Percentiles rank a stretch among this genome's conserved stretches.
Evolutionary conservation across 1,139 yeast genomes (phyloP).

Genomic region (Kodamaea derodonti): DNA sequence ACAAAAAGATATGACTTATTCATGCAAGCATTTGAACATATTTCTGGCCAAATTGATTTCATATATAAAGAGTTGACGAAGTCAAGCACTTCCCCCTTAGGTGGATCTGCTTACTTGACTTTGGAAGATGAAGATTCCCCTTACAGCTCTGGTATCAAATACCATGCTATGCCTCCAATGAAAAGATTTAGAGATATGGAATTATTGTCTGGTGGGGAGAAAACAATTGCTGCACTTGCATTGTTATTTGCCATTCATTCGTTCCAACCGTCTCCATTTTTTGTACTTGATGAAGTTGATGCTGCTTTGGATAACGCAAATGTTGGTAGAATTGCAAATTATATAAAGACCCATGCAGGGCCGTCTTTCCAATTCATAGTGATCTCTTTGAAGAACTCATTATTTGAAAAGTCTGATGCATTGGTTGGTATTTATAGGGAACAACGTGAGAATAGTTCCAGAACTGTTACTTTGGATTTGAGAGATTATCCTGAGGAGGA

Average conservation of each 20-base stretch:
- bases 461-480: constrained; percentile 71
- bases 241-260: constrained; percentile 87
- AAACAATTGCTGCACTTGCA: constrained; percentile 94
- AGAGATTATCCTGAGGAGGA: constrained; percentile 53
- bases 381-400: constrained; percentile 81
- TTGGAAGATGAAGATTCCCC: constrained; percentile 91
- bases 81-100: constrained; percentile 63
- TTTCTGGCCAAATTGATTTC: constrained; percentile 65
- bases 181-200: constrained; percentile 94
- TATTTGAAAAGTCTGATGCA: constrained; percentile 86
- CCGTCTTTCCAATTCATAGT: constrained; percentile 88
- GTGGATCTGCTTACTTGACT: constrained; percentile 90
- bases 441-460: constrained; percentile 71
- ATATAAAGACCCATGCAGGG: constrained; percentile 73
- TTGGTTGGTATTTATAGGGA: constrained; percentile 92
- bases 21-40: constrained; percentile 71
- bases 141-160: constrained; percentile 74
- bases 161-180: constrained; percentile 96
- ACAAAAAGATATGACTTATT: constrained; percentile 58
- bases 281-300: constrained; percentile 93
- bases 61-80: constrained; percentile 88
- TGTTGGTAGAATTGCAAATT: constrained; percentile 79
- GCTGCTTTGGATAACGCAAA: constrained; percentile 93
- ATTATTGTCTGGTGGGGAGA: constrained; percentile 92
- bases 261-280: constrained; percentile 91